Conservation (phyloP, 1,284 basidiomycete species). For the Boletus subluridellus region DNA sequence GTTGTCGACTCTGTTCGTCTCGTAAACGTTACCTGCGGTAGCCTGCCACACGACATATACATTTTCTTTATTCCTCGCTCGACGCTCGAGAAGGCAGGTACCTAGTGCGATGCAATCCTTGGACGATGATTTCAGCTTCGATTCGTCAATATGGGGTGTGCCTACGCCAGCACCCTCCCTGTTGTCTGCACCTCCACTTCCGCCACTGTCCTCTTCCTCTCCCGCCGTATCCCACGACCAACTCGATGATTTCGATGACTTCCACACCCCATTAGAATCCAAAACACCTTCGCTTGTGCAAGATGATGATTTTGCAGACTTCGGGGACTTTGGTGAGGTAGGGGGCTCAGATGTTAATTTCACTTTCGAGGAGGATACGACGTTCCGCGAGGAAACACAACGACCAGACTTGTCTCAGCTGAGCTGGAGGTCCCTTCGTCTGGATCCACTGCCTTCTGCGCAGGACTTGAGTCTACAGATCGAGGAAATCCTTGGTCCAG, state of each 20-base stretch:
- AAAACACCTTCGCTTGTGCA: constrained; percentile 40
- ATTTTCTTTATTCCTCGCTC: constrained; percentile 1
- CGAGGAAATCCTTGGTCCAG: constrained; percentile 59
- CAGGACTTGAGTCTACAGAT: constrained; percentile 60
- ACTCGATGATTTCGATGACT: constrained; percentile 67
- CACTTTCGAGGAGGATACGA: constrained; percentile 42
- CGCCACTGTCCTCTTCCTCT: constrained; percentile 22
- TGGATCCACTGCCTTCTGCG: constrained; percentile 62
- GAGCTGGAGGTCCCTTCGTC: constrained; percentile 59
- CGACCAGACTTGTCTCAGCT: constrained; percentile 42
- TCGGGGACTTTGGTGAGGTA: constrained; percentile 80
- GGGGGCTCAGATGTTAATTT: constrained; percentile 37
- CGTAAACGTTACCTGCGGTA: neutral
- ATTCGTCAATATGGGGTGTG: constrained; percentile 67
- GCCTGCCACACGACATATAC: constrained; percentile 12
- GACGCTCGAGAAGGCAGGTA: neutral
- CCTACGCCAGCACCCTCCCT: constrained; percentile 40
- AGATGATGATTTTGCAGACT: constrained; percentile 80
- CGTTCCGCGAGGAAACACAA: constrained; percentile 41
- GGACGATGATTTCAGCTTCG: constrained; percentile 70
- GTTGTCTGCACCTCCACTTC: constrained; percentile 28
- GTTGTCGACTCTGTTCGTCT: neutral
- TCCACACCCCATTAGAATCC: constrained; percentile 53
- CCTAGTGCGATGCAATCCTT: constrained; percentile 38
- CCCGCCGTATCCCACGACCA: constrained; percentile 44